These are phyloP conservation scores for Neofusicoccum kwambonambiense DNA, from an alignment of 2,329 filamentous ascomycete species.

Conservation along the genomic window DNA sequence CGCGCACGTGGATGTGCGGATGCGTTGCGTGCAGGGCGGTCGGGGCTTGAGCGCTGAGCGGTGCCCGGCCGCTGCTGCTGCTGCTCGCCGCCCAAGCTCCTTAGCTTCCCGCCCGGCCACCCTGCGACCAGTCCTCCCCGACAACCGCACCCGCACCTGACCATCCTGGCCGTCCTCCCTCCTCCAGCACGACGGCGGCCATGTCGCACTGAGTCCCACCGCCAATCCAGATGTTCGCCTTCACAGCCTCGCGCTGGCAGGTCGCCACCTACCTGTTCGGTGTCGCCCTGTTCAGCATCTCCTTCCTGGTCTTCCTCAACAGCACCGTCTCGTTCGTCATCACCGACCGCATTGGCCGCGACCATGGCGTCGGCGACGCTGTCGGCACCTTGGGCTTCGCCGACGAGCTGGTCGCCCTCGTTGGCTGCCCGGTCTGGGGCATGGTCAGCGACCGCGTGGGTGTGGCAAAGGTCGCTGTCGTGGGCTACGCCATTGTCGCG, in stretches of 20 bases:
- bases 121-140: background rate
- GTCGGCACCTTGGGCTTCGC: slow-evolving; percentile 83
- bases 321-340: slow-evolving; percentile 81
- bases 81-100: background rate
- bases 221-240: slow-evolving; percentile 36
- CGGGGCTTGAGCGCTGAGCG: no score
- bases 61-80: no score
- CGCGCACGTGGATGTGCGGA: no score
- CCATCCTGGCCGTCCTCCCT: background rate
- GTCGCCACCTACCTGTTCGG: slow-evolving; percentile 72
- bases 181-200: no score
- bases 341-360: slow-evolving; percentile 75
- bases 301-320: slow-evolving; percentile 87
- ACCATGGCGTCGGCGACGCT: slow-evolving; percentile 71
- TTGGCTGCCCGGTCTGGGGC: slow-evolving; percentile 80
- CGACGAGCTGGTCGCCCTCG: slow-evolving; percentile 77
- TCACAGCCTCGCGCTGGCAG: slow-evolving; percentile 59
- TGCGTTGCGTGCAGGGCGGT: no score
- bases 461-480: slow-evolving; percentile 62
- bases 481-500: slow-evolving; percentile 81
- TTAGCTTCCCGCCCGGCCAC: background rate
- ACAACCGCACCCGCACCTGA: background rate
- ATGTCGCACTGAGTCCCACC: background rate
- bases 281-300: slow-evolving; percentile 82
- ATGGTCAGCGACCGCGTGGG: slow-evolving; percentile 74